These are phyloP conservation scores for Ricinus communis DNA, from an alignment of 345 rosid genomes.

Conservation along the genomic window DNA sequence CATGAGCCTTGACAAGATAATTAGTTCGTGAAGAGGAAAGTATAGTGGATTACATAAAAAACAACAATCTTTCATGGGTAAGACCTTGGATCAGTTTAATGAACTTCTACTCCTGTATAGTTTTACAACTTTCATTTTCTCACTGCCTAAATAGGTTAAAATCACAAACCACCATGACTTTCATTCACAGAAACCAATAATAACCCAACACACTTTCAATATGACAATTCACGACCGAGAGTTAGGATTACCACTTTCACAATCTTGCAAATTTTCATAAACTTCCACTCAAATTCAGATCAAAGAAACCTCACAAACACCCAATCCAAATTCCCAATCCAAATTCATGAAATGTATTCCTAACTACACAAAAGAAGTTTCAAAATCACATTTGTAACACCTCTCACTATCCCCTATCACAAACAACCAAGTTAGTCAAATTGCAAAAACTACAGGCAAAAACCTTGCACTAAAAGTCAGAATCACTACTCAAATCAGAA, in stretches of 20 bases:
- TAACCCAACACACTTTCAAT: not conserved
- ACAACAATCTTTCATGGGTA: too few relatives aligned
- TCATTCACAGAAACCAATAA: not conserved
- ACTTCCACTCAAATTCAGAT: not conserved
- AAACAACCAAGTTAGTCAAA: not conserved
- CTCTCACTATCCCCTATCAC: not conserved
- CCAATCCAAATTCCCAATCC: not conserved
- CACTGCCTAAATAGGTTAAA: not conserved
- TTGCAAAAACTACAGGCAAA: not conserved
- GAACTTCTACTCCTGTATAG: not conserved
- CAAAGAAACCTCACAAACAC: not conserved
- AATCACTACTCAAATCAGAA: not conserved
- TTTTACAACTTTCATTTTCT: not conserved
- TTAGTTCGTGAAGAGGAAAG: too few relatives aligned
- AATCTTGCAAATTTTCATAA: not conserved
- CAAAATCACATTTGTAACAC: not conserved
- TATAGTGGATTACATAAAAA: too few relatives aligned
- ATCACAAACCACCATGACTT: not conserved
- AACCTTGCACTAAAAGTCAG: not conserved
- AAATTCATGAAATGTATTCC: not conserved
- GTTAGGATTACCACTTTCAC: not conserved
- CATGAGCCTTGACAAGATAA: too few relatives aligned
- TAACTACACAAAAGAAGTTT: not conserved
- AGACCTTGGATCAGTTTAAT: too few relatives aligned
- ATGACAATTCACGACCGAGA: not conserved